These are phyloP conservation scores for Craterostigma plantagineum DNA, from an alignment of 257 asterid genomes.

Conservation along the genomic window DNA sequence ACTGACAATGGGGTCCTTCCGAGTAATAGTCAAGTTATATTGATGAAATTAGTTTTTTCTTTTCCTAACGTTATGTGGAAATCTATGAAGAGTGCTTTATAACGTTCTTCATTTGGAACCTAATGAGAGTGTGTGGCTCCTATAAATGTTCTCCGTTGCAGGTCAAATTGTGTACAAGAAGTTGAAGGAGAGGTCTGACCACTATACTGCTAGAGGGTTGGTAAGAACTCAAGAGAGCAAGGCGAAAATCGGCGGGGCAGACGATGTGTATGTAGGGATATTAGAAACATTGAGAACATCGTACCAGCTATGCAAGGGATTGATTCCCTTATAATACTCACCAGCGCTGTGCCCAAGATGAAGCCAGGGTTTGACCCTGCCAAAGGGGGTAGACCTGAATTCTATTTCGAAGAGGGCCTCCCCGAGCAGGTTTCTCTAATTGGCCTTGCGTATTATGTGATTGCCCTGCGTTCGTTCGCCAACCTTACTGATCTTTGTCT, in stretches of 20 bases:
- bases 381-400: slow-evolving; percentile 78
- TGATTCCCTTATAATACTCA: slow-evolving; percentile 72
- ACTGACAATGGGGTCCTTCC: no score
- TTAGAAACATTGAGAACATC: slow-evolving; percentile 42
- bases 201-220: slow-evolving; percentile 44
- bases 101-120: no score
- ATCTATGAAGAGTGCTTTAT: no score
- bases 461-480: background rate
- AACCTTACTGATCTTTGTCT: background rate
- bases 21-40: no score
- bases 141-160: slow-evolving; percentile 9
- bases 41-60: no score
- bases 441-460: background rate
- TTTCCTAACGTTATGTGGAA: no score
- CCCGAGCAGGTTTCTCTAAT: slow-evolving; percentile 63
- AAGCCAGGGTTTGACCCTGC: slow-evolving; percentile 79
- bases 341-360: slow-evolving; percentile 90
- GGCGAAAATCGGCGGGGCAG: slow-evolving; percentile 62
- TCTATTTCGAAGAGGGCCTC: slow-evolving; percentile 68
- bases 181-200: slow-evolving; percentile 61
- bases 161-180: slow-evolving; percentile 87
- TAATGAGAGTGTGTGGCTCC: no score
- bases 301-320: slow-evolving; percentile 48
- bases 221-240: slow-evolving; percentile 86
- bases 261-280: slow-evolving; percentile 74